phyloP scores from a whole-genome alignment of 495 filamentous ascomycete species.

The Staphylotrichum tortipilum region DNA sequence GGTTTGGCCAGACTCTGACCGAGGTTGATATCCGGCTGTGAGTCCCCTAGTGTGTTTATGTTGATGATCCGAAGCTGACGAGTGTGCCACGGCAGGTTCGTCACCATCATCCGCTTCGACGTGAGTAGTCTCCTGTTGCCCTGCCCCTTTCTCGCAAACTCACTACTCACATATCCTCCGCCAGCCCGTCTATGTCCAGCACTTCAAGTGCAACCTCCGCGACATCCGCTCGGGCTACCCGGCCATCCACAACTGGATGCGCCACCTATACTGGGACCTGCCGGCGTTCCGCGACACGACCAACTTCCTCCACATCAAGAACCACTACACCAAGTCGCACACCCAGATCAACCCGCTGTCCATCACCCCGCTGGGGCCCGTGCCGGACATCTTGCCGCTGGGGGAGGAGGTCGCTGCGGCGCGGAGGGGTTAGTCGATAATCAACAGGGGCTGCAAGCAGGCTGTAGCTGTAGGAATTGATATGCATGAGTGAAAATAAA shows the following conservation, averaged over 20 bases:
- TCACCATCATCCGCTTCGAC: slow-evolving; percentile 60
- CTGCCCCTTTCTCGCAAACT: not conserved
- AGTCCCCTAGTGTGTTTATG: not conserved
- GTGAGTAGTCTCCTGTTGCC: slow-evolving; percentile 25
- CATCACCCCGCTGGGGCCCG: slow-evolving; percentile 58
- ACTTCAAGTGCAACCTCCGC: slow-evolving; percentile 63
- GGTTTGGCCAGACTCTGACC: slow-evolving; percentile 56
- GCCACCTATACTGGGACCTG: slow-evolving; percentile 62
- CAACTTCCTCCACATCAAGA: slow-evolving; percentile 55
- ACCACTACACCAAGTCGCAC: slow-evolving; percentile 45
- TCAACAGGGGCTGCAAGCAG: too few species aligned
- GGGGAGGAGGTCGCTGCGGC: slow-evolving; percentile 36
- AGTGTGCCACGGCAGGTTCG: slow-evolving; percentile 23
- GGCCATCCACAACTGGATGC: slow-evolving; percentile 57
- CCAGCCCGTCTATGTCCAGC: slow-evolving; percentile 51
- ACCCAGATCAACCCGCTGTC: slow-evolving; percentile 52
- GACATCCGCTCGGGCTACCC: slow-evolving; percentile 68
- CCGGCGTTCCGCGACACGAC: slow-evolving; percentile 63
- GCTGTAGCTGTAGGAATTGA: too few species aligned
- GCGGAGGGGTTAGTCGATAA: too few species aligned
- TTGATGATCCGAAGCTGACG: not conserved
- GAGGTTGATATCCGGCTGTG: slow-evolving; percentile 59
- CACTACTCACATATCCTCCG: not conserved
- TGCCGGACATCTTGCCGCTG: slow-evolving; percentile 49
- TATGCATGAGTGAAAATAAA: too few species aligned